phyloP scores from a whole-genome alignment of 176 grass and related monocot species.

The Sorghum bicolor region Sorghum_bicolor_NCBIv3 NC_012872.2:52669001-52669500 shows the following conservation, averaged over 20 bases:
- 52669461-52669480: constrained; percentile 50
- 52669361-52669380: constrained; percentile 56
- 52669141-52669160: neutral
- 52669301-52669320: constrained; percentile 73
- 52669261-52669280: constrained; percentile 1
- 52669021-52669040: neutral
- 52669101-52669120: neutral
- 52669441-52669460: constrained; percentile 78
- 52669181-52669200: neutral
- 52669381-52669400: constrained; percentile 88
- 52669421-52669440: constrained; percentile 79
- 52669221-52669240: neutral
- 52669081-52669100: neutral
- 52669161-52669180: neutral
- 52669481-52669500: constrained; percentile 93
- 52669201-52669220: neutral
- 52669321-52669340: constrained; percentile 53
- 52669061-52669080: neutral
- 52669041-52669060: neutral
- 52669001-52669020: too few species aligned
- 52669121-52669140: neutral
- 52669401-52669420: constrained; percentile 59
- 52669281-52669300: constrained; percentile 80
- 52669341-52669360: constrained; percentile 48
- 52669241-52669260: too few species aligned